Conservation (phyloP, 768 basidiomycete genomes). For the Trametes coccinea region DNA sequence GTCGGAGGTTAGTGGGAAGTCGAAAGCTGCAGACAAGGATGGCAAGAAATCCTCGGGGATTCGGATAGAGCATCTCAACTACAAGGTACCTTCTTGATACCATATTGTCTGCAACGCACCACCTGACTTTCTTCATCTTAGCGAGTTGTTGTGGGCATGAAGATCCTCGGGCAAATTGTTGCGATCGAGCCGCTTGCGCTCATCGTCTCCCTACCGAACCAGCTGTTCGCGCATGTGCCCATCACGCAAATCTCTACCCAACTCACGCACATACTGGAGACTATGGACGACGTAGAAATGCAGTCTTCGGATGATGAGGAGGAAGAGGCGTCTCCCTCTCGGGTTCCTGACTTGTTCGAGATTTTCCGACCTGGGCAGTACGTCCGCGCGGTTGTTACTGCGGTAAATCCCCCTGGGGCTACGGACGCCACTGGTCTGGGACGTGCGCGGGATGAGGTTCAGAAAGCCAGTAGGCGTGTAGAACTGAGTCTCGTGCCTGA, state of each 20-base stretch:
- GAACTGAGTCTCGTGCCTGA: constrained; percentile 85
- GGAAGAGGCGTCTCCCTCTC: constrained; percentile 38
- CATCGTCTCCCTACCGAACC: constrained; percentile 92
- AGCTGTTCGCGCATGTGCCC: constrained; percentile 90
- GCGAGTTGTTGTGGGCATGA: constrained; percentile 83
- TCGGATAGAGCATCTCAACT: constrained; percentile 90
- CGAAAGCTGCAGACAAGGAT: constrained; percentile 28
- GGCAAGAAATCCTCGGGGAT: constrained; percentile 53
- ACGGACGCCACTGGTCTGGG: constrained; percentile 56
- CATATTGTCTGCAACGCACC: background rate
- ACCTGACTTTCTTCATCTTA: constrained; percentile 34
- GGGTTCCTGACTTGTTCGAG: constrained; percentile 67
- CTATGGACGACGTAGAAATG: constrained; percentile 51
- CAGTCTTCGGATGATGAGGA: constrained; percentile 49
- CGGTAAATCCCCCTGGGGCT: constrained; percentile 66
- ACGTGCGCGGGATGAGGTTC: constrained; percentile 66
- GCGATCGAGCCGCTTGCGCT: constrained; percentile 86
- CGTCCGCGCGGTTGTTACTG: constrained; percentile 74
- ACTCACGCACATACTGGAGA: constrained; percentile 71
- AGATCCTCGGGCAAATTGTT: constrained; percentile 83
- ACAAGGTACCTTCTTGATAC: constrained; percentile 59
- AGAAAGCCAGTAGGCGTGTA: constrained; percentile 70
- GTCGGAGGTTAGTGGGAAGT: constrained; percentile 40
- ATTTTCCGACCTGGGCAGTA: constrained; percentile 88
- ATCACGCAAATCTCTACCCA: constrained; percentile 88